Evolutionary conservation across 192 early-diverging fungal species (phyloP).

Genomic region (Diversispora epigaea): DNA sequence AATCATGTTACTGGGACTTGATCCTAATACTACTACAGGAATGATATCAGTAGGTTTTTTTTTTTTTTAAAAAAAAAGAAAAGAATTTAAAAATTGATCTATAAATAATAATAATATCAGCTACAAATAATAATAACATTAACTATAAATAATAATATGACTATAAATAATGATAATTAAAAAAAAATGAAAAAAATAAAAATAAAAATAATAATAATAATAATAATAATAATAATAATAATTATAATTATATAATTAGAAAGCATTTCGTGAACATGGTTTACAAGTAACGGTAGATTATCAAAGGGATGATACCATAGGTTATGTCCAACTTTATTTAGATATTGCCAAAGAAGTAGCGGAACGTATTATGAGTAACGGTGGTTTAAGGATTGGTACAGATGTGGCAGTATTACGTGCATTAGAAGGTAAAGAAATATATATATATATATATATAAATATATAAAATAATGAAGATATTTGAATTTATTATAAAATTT

Average conservation of each 20-base stretch:
- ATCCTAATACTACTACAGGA: conserved; percentile 5
- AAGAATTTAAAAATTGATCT: too few species aligned
- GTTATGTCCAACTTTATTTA: conserved; percentile 16
- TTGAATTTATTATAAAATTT: background rate
- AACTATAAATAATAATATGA: too few species aligned
- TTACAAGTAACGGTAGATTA: conserved; percentile 18
- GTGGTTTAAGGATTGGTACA: conserved; percentile 3
- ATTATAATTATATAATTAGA: background rate
- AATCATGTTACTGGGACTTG: conserved; percentile 19
- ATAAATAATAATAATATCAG: too few species aligned
- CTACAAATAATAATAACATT: too few species aligned
- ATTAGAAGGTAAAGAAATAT: background rate
- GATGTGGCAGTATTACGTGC: background rate
- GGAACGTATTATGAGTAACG: background rate
- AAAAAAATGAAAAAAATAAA: too few species aligned
- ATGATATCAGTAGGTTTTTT: background rate
- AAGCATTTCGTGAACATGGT: conserved; percentile 13
- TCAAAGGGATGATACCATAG: conserved; percentile 23
- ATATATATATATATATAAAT: background rate
- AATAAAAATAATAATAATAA: too few species aligned
- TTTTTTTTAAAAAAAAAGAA: background rate
- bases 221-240: too few species aligned
- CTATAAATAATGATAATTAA: too few species aligned
- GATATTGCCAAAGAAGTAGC: conserved; percentile 5
- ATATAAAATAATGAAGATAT: too few species aligned